Percentiles rank a stretch among this genome's conserved stretches.
Evolutionary conservation across 805 yeast genomes (phyloP).

Genomic region (Tetrapisispora fleetii): DNA sequence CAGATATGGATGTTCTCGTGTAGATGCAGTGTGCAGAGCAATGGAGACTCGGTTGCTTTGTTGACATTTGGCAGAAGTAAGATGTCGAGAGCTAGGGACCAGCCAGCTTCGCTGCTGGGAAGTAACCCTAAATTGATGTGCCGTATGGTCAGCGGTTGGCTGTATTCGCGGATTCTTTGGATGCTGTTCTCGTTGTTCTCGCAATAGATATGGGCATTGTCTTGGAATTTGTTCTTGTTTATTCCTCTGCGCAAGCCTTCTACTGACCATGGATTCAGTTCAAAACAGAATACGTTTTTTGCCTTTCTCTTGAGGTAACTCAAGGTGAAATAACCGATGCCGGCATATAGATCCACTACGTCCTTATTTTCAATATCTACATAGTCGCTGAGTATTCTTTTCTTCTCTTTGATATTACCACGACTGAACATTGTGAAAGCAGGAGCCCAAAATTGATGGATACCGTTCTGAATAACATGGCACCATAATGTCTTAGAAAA

Average conservation of each 20-base stretch:
- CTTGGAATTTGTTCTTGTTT: slow-evolving; percentile 31
- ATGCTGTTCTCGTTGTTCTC: slow-evolving; percentile 41
- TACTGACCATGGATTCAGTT: slow-evolving; percentile 74
- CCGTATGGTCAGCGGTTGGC: slow-evolving; percentile 16
- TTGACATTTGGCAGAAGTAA: slow-evolving; percentile 5
- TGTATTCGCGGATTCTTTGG: slow-evolving; percentile 29
- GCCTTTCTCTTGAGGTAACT: slow-evolving; percentile 53
- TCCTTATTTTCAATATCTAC: slow-evolving; percentile 30
- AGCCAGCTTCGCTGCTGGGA: slow-evolving; percentile 59
- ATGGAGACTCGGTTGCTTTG: background rate
- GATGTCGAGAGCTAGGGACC: slow-evolving; percentile 37
- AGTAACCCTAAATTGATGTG: slow-evolving; percentile 73
- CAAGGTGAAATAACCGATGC: slow-evolving; percentile 77
- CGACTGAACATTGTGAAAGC: slow-evolving; percentile 77
- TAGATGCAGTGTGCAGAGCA: slow-evolving; percentile 39
- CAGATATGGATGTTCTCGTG: slow-evolving; percentile 60
- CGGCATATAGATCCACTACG: slow-evolving; percentile 67
- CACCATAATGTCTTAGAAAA: slow-evolving; percentile 62
- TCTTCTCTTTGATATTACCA: slow-evolving; percentile 77
- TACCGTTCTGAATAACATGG: slow-evolving; percentile 56
- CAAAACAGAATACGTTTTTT: slow-evolving; percentile 59
- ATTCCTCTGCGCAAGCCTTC: slow-evolving; percentile 59
- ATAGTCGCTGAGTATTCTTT: slow-evolving; percentile 44
- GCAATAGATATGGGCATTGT: slow-evolving; percentile 5
- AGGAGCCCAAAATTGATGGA: slow-evolving; percentile 78